These are phyloP conservation scores for Jaenimonas drosophilae DNA, from an alignment of 208 protist species.

Conservation along the genomic window DNA sequence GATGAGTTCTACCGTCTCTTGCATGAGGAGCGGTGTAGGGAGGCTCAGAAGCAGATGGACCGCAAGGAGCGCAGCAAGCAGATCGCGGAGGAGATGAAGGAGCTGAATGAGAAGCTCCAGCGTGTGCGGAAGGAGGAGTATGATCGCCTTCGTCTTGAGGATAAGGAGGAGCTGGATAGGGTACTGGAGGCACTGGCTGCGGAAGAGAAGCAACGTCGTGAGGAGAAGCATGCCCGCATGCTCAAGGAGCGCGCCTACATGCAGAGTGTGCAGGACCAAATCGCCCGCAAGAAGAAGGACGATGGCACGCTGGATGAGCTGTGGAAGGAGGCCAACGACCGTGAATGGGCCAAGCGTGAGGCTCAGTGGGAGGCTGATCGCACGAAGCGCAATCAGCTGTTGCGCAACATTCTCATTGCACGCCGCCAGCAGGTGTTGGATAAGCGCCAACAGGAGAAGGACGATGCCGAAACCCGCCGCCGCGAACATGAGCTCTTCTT, in stretches of 20 bases:
- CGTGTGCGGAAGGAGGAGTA: slow-evolving; percentile 63
- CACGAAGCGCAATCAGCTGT: slow-evolving; percentile 37
- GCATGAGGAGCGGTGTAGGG: slow-evolving; percentile 49
- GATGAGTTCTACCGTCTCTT: slow-evolving; percentile 61
- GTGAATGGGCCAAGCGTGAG: slow-evolving; percentile 78
- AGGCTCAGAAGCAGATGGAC: slow-evolving; percentile 26
- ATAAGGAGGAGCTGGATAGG: slow-evolving; percentile 50
- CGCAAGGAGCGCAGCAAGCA: slow-evolving; percentile 16
- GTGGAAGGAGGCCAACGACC: slow-evolving; percentile 73
- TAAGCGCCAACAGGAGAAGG: slow-evolving; percentile 31
- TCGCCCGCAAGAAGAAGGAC: slow-evolving; percentile 41
- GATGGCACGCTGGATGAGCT: slow-evolving; percentile 44
- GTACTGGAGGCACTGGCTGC: slow-evolving; percentile 39
- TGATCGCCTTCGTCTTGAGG: slow-evolving; percentile 51
- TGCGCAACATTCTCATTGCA: slow-evolving; percentile 61
- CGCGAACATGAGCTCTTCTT: slow-evolving; percentile 46
- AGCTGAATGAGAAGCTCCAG: slow-evolving; percentile 58
- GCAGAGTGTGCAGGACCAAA: slow-evolving; percentile 39
- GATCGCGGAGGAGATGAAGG: slow-evolving; percentile 57
- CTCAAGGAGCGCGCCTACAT: slow-evolving; percentile 22
- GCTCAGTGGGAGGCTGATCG: slow-evolving; percentile 53
- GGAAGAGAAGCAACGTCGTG: slow-evolving; percentile 27
- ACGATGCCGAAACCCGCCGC: slow-evolving; percentile 19
- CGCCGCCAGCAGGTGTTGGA: slow-evolving; percentile 76
- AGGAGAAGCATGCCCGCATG: slow-evolving; percentile 22